Evolutionary conservation across 73 alveolate genomes (phyloP).

Genomic region (Stentor coeruleus): DNA sequence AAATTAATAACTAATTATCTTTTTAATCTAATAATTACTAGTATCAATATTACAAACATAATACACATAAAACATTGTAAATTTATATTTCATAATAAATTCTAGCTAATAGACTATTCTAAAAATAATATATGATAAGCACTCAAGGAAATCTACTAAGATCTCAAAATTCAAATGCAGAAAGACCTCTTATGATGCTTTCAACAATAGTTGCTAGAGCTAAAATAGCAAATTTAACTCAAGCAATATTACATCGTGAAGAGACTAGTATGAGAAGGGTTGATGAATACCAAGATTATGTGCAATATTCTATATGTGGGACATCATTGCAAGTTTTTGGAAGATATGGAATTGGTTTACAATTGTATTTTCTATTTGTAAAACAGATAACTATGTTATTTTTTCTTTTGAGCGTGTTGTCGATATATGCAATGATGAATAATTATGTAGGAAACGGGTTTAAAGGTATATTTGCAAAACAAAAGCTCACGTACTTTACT

Average conservation of each 20-base stretch:
- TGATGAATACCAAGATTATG: constrained; percentile 19
- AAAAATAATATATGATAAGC: too few relatives aligned
- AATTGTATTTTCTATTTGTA: constrained; percentile 17
- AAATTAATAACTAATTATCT: too few relatives aligned
- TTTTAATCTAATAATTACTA: too few relatives aligned
- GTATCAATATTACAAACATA: too few relatives aligned
- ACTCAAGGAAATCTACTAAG: too few relatives aligned
- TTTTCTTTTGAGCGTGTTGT: constrained; percentile 25
- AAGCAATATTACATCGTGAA: not conserved
- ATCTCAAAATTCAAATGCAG: too few relatives aligned
- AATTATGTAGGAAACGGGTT: constrained; percentile 29
- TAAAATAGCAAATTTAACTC: not conserved
- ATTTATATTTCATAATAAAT: too few relatives aligned
- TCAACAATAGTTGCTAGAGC: not conserved
- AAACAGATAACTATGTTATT: constrained; percentile 2
- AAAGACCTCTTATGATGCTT: too few relatives aligned
- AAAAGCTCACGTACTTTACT: not conserved
- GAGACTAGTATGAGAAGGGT: not conserved
- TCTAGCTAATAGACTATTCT: too few relatives aligned
- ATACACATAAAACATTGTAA: too few relatives aligned
- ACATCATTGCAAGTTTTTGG: constrained; percentile 26
- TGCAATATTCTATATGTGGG: constrained; percentile 26
- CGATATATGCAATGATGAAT: constrained; percentile 28
- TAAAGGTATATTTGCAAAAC: not conserved
- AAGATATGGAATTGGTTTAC: constrained; percentile 34